phyloP scores from a whole-genome alignment of 169 alveolate genomes.

The Prorocentrum cordatum region DNA sequence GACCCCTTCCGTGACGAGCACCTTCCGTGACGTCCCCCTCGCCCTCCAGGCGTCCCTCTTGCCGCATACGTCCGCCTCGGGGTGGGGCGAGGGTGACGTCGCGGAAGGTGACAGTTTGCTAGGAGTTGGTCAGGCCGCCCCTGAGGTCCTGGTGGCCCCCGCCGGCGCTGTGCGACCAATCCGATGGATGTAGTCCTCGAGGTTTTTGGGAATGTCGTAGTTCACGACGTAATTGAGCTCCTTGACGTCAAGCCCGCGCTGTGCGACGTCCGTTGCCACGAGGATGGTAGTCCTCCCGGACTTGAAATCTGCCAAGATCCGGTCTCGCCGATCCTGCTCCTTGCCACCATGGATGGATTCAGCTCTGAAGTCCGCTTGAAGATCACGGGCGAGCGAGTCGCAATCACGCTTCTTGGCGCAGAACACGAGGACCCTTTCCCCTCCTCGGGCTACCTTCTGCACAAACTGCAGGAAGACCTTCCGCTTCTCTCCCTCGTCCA shows the following conservation, averaged over 20 bases:
- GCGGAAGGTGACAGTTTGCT: not conserved
- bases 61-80: too few species aligned
- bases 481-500: constrained; percentile 76
- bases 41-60: too few species aligned
- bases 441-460: constrained; percentile 76
- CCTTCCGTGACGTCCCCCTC: too few species aligned
- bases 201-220: constrained; percentile 91
- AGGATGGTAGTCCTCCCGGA: constrained; percentile 85
- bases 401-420: constrained; percentile 75
- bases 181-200: constrained; percentile 89
- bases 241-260: constrained; percentile 95
- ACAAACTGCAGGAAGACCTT: constrained; percentile 65
- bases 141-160: too few species aligned
- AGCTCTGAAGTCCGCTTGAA: constrained; percentile 85
- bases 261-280: constrained; percentile 96
- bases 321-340: constrained; percentile 86
- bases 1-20: too few species aligned
- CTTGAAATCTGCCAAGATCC: constrained; percentile 87
- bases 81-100: too few species aligned
- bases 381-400: constrained; percentile 82
- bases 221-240: constrained; percentile 90
- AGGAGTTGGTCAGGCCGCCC: too few species aligned
- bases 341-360: constrained; percentile 94
- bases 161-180: constrained; percentile 97
- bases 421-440: constrained; percentile 34